Base-by-base conservation (phyloP, 306 rosid species). In the Malus orientalis region DNA sequence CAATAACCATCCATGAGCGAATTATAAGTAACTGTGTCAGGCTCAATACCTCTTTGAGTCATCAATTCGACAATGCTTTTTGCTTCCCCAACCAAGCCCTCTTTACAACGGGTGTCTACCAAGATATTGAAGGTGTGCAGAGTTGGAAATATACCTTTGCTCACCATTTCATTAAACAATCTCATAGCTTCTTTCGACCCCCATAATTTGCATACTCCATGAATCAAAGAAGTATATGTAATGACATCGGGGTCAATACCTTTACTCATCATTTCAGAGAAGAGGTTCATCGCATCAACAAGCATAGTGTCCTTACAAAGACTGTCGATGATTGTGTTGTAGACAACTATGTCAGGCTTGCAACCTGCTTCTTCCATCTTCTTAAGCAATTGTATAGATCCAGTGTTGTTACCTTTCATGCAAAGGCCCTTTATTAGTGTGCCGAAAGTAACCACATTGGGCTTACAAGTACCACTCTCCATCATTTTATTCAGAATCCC, bases 281-380 rank as follows among this genome's bases (percentile, higher is more conserved):
- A 59, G 2, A 59, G 64, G 14, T 59, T 59, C 32, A 59, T 0
- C 2, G 64, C 64, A 58, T 58, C 63, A 8, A 4, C 63, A 22
- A 22, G 5, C 12, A 58, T 23, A n/a, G 63, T 23, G 11, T 59
- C 64, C 30, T 59, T 59, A 4, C 84, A 86, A 53, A 73, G 83
- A 36, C 67, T 71, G 70, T 81, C 84, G 29, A 86, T 49, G 14
- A 84, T 66, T 1, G 79, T 47, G 75, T 22, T 76, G 18, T 86
- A 84, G 42, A 68, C 23, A 11, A 84, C 76, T 6, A 59, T 68
- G 33, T 25, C 25, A 25, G 25, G 74, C 33, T 81, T 76, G 51
- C 59, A 76, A n/a, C 40, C 73, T 64, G 49, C 69, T 63, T 49
- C 76, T 5, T 54, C 71, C 84, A 86, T 86, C 25, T 65, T 70